phyloP scores from a whole-genome alignment of 257 asterid genomes.

The Mentha longifolia region DNA sequence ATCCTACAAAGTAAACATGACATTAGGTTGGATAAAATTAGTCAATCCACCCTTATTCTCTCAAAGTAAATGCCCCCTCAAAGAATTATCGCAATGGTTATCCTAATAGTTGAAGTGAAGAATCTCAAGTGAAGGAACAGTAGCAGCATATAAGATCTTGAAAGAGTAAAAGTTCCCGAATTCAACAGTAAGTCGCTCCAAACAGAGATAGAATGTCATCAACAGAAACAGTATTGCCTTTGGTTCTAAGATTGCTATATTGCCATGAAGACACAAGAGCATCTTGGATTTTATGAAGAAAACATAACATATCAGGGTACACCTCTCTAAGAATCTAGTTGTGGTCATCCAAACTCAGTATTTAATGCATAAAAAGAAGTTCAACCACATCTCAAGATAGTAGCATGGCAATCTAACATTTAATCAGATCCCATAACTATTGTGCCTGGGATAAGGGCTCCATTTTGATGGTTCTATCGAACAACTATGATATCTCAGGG shows the following conservation, averaged over 20 bases:
- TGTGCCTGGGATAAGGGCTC: not conserved
- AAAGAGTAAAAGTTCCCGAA: not conserved
- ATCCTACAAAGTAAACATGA: too few species aligned
- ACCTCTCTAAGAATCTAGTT: slow-evolving; percentile 10
- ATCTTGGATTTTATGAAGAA: not conserved
- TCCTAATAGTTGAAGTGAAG: not conserved
- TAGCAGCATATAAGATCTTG: slow-evolving; percentile 6
- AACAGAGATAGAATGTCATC: not conserved
- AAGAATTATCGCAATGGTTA: not conserved
- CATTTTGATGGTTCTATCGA: not conserved
- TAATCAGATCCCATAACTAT: not conserved
- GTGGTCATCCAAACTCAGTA: slow-evolving; percentile 4
- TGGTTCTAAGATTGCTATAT: not conserved
- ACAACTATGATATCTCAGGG: not conserved
- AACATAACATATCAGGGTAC: not conserved
- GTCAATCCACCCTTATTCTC: too few species aligned
- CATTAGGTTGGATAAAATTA: too few species aligned
- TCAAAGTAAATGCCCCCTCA: too few species aligned
- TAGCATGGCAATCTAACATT: not conserved
- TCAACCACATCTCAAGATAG: not conserved
- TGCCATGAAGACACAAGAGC: not conserved
- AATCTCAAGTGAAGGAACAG: not conserved
- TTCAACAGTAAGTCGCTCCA: not conserved
- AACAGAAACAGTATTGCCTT: not conserved
- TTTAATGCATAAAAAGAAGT: not conserved